Base-by-base conservation (phyloP, 371 early-diverging fungal species). In the Mucor saturninus region DNA sequence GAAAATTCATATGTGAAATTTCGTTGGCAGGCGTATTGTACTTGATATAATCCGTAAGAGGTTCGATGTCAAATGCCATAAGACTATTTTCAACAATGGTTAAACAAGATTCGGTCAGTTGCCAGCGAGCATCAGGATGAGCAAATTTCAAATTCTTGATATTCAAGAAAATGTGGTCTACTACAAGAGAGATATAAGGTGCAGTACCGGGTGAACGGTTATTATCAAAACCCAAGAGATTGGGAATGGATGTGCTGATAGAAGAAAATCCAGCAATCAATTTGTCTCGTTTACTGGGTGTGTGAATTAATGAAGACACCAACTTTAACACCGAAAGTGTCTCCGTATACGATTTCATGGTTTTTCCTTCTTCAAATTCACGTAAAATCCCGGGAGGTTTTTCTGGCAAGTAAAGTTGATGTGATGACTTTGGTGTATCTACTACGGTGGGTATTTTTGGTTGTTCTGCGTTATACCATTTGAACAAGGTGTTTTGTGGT, bases 91-190 rank as follows among this genome's bases (percentile, higher is more conserved):
- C 93, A 31, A 95, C 70, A 14, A 93, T 69, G 2, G 72, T 70
- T 8, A 95, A 77, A 54, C 90, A 91, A 1, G 76, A 75, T 28
- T 86, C 88, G 39, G 85, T 73, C 26, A 96, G 82, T 28, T 77
- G 79, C 93, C 93, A 94, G 64, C 86, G 81, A 62, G 92, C 92
- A 14, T 79, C 83, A 5, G 85, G 59, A 40, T 86, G 70, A 28
- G 75, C 72, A 63, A 91, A 95, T 1, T 77, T 66, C 10, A 94
- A 83, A 43, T 77, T 75, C 7, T 83, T 79, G 3, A 89, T 80
- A 67, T 89, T 91, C 52, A 92, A 75, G 55, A 95, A 88, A 32
- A 96, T 85, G 45, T 84, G 80, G 46, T 96, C 94, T 28, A 95
- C 64, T 21, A 93, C 87, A 72, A 91, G 92, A 5, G 80, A 74